Conservation (phyloP, 805 yeast genomes). For the Candida wancherniae region DNA sequence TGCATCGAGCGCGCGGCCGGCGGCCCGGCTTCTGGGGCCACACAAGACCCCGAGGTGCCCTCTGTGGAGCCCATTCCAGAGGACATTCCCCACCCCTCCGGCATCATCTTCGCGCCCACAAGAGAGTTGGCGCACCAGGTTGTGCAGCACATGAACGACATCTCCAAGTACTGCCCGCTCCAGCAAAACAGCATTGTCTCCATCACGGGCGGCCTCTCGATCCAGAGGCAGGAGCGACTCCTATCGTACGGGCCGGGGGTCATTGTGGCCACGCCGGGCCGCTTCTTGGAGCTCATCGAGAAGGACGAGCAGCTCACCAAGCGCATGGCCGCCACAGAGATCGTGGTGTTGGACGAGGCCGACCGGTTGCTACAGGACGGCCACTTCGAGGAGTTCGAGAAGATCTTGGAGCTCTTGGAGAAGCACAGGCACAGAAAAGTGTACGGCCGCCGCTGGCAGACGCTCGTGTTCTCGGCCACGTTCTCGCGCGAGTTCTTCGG, state of each 20-base stretch:
- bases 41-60: conserved; percentile 1
- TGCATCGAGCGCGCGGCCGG: conserved; percentile 26
- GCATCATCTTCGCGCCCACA: conserved; percentile 87
- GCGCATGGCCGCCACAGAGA: conserved; percentile 43
- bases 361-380: conserved; percentile 94
- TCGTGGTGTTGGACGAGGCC: conserved; percentile 85
- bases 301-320: conserved; percentile 45
- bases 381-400: conserved; percentile 89
- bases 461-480: conserved; percentile 92
- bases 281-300: conserved; percentile 77
- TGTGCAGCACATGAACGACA: conserved; percentile 61
- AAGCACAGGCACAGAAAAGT: conserved; percentile 42
- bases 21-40: too few relatives aligned
- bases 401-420: conserved; percentile 61
- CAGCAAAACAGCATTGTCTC: conserved; percentile 58
- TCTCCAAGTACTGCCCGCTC: conserved; percentile 51
- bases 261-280: conserved; percentile 93
- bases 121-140: conserved; percentile 96
- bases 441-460: conserved; percentile 58
- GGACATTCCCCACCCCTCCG: conserved; percentile 51
- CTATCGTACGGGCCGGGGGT: conserved; percentile 71
- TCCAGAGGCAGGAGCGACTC: conserved; percentile 86
- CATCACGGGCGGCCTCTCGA: conserved; percentile 91
- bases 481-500: conserved; percentile 79
- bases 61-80: background rate